Base-by-base conservation (phyloP, 108 stramenopile species). In the Ochromonas danica region DNA sequence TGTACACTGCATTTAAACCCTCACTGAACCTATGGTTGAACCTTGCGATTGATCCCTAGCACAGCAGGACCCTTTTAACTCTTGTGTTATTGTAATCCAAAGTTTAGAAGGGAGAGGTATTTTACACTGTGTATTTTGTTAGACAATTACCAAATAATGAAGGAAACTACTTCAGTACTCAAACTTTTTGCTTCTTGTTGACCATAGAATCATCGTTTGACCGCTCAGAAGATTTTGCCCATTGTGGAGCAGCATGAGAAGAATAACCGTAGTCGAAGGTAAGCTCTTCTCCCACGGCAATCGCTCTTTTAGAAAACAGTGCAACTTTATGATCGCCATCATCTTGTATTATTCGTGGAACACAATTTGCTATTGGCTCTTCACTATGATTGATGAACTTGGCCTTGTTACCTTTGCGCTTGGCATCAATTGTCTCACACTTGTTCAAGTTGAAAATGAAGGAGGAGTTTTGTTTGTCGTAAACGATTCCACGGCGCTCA, bases 361-460 rank as follows among this genome's bases (percentile, higher is more conserved):
- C 79, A 43, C 89, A 84, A 75, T 94, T 96, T 0, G 92, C 91
- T 40, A 14, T 22, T 22, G 10, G 17, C 17, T 57, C 51, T 10
- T 22, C 14, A 70, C 10, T 22, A 86, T 94, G 92, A 70, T 96
- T 96, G 30, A 88, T 84, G 77, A 88, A 94, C 42, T 90, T 81
- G 30, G 89, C 86, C 75, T 92, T 92, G 85, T 92, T 92, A 28
- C 94, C 92, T 71, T 91, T 89, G 43, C 90, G 82, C 33, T 85
- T 87, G 0, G 92, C 92, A 82, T 94, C 95, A 40, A 96, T 80
- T 33, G 81, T 85, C 65, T 78, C 82, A 70, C 92, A 93, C 0
- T 83, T 82, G 78, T 85, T 89, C 62, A 92, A 51, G 70, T 93
- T 89, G 89, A 96, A 96, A 25, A 94, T 67, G 72, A 90, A 94